These are phyloP conservation scores for Aspergillus sclerotioniger DNA, from an alignment of 495 filamentous ascomycete species.

Conservation along the genomic window DNA sequence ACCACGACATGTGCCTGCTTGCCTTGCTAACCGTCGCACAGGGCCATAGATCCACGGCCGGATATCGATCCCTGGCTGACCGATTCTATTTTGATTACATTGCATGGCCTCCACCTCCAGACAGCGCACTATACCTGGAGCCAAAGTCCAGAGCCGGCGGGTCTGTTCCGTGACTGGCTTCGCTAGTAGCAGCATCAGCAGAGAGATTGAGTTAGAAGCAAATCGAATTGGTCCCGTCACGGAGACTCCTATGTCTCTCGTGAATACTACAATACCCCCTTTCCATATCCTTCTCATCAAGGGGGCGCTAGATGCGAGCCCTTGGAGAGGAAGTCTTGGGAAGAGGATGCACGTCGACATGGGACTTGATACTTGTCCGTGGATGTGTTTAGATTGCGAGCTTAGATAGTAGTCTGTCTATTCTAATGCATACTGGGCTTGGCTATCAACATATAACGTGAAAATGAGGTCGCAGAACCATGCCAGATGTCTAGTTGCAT, in stretches of 20 bases:
- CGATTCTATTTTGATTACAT: background rate
- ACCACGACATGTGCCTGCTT: no score
- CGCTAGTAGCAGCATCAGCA: constrained; percentile 4
- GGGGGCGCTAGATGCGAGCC: constrained; percentile 40
- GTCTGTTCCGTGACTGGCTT: constrained; percentile 3
- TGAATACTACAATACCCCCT: constrained; percentile 14
- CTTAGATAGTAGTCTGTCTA: no score
- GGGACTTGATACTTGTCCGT: background rate
- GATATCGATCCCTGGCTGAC: no score
- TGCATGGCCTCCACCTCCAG: background rate
- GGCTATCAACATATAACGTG: no score
- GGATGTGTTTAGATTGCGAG: no score
- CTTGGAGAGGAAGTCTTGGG: constrained; percentile 41
- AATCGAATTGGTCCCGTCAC: constrained; percentile 20
- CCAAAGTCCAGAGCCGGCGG: background rate
- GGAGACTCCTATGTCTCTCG: constrained; percentile 11
- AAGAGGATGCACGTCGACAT: background rate
- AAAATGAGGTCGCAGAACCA: no score
- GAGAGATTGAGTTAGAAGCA: constrained; percentile 13
- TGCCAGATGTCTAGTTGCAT: no score
- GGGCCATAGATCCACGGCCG: no score
- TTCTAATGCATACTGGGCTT: no score
- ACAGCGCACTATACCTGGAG: background rate
- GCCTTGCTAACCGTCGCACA: no score
- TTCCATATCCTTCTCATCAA: constrained; percentile 42